These are phyloP conservation scores for Trametes maxima DNA, from an alignment of 768 basidiomycete species.

Conservation along the genomic window DNA sequence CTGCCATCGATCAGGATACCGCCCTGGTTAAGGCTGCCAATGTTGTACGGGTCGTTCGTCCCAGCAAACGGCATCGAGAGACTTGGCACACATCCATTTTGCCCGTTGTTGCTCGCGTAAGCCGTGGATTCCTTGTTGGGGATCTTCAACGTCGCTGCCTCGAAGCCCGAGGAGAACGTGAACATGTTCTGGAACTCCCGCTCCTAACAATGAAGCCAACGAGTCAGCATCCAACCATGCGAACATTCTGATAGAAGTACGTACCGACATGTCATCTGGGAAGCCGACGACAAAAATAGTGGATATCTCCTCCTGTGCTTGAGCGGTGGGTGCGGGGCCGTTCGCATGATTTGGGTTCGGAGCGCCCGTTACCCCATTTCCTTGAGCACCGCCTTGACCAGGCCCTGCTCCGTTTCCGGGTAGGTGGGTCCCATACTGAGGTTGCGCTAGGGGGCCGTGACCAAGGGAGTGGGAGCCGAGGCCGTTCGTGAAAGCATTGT, in stretches of 20 bases:
- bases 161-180: constrained; percentile 93
- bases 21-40: constrained; percentile 81
- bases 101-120: constrained; percentile 48
- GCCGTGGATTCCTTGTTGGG: constrained; percentile 89
- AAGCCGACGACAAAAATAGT: constrained; percentile 99
- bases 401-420: constrained; percentile 42
- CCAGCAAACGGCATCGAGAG: constrained; percentile 41
- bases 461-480: constrained; percentile 38
- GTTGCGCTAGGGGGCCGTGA: constrained; percentile 51
- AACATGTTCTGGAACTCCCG: constrained; percentile 99
- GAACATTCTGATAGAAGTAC: constrained; percentile 15
- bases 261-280: constrained; percentile 96
- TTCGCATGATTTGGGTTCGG: constrained; percentile 34
- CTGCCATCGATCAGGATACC: constrained; percentile 81
- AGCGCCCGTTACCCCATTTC: constrained; percentile 17
- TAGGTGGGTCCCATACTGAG: constrained; percentile 74
- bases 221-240: constrained; percentile 24
- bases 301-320: constrained; percentile 79
- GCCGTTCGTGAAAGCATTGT: constrained; percentile 41
- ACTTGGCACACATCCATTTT: constrained; percentile 22
- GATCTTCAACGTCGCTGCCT: constrained; percentile 96
- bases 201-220: constrained; percentile 57
- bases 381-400: constrained; percentile 26
- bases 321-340: constrained; percentile 30
- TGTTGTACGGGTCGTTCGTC: constrained; percentile 80